Evolutionary conservation across 345 rosid species (phyloP), one percentile per base, ranked within the genome.

Genomic region (Eucalyptus grandis): DNA sequence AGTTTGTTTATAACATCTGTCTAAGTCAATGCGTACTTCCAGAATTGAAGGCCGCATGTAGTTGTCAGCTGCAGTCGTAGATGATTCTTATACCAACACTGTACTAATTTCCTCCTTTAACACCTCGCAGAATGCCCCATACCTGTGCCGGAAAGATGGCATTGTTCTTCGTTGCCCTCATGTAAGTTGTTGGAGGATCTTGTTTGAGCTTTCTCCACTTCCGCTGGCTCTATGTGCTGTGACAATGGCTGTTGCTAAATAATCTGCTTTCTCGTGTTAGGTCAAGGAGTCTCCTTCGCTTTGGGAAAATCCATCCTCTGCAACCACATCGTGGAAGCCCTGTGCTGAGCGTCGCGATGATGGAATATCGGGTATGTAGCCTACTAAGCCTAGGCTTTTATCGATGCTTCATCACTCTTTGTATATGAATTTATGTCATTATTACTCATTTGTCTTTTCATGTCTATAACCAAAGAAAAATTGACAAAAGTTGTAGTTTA

Each of bases 271-370:
- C 26, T 77, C 8, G 2, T 77, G 83, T 44, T 86, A 98, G 99
- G 99, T 97, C 43, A 97, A 97, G 90, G 99, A 98, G 91, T 87
- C 96, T 69, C 92, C 99, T 91, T 98, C 99, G 30, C 99, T 98
- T 2, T 98, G 99, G 99, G 96, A 95, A 91, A 98, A 98, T 94
- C 99, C 99, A 62, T 90, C 90, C 89, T 96, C 99, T 80, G 95
- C 99, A 44, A 98, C 99, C 86, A 97, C 98, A 86, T 98, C 99
- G 77, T 98, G 99, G 99, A 98, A 96, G 93, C 99, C 99, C 90
- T 98, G 99, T 89, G 99, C 99, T 44, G 99, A 97, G 93, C 98
- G n/a, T n/a, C n/a, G 90, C 31, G 89, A 88, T 90, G 95, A 95
- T 91, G 99, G 97, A 87, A 88, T 96, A 90, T 97, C 99, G 89